Percentiles rank a stretch among this genome's conserved stretches.
Conservation (phyloP, 352 stramenopile species). For the Phytopythium cucurbitacearum region DNA sequence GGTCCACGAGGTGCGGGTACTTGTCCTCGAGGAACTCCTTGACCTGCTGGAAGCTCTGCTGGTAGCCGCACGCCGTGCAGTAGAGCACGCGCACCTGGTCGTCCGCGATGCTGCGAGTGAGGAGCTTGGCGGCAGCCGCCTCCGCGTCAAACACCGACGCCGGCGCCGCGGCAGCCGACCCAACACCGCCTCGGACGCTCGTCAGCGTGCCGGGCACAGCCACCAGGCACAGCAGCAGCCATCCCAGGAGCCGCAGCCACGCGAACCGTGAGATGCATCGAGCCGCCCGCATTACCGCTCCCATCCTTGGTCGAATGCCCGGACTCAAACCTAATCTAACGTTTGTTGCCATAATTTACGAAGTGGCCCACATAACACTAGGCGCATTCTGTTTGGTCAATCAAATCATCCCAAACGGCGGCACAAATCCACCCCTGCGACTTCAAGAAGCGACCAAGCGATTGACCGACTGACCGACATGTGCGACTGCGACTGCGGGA, state of each 20-base stretch:
- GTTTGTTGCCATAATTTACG: neutral
- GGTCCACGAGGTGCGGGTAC: slow-evolving; percentile 67
- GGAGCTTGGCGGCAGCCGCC: slow-evolving; percentile 6
- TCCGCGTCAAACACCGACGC: slow-evolving; percentile 15
- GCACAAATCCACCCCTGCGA: neutral
- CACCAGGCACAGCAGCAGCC: slow-evolving; percentile 24
- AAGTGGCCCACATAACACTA: neutral
- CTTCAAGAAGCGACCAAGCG: slow-evolving; percentile 4
- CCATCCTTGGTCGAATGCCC: slow-evolving; percentile 2
- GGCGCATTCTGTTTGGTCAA: too few species aligned
- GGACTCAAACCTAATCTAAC: too few species aligned
- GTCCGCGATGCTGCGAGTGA: slow-evolving; percentile 35
- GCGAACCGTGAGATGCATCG: slow-evolving; percentile 13
- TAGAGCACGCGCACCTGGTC: slow-evolving; percentile 62
- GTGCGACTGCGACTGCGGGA: slow-evolving; percentile 47
- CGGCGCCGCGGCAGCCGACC: neutral
- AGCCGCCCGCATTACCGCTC: slow-evolving; percentile 7
- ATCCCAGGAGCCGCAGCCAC: slow-evolving; percentile 21
- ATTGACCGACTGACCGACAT: slow-evolving; percentile 8
- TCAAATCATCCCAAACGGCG: too few species aligned
- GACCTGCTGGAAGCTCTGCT: slow-evolving; percentile 74
- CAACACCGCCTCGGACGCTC: neutral
- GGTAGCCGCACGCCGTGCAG: slow-evolving; percentile 77
- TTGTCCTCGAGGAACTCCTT: slow-evolving; percentile 65
- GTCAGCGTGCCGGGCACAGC: slow-evolving; percentile 11